Conservation (phyloP, 2,329 filamentous ascomycete species). For the Diatrype stigma region DNA sequence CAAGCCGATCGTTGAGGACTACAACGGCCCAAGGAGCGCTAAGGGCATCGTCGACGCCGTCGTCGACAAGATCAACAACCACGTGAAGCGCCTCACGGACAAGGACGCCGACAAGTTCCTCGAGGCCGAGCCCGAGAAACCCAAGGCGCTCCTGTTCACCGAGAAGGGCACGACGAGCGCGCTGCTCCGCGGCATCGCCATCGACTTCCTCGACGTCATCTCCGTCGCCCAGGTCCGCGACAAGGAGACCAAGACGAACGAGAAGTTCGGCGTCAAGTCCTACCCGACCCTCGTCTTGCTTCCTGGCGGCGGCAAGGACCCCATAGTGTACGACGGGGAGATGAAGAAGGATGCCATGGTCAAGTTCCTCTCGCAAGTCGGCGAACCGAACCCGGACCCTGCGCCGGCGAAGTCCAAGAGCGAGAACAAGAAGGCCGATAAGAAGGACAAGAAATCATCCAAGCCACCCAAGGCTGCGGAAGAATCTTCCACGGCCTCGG, state of each 20-base stretch:
- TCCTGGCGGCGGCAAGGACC: conserved; percentile 64
- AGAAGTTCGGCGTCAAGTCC: conserved; percentile 69
- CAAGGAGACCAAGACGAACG: conserved; percentile 69
- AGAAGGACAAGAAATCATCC: conserved; percentile 45
- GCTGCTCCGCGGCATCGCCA: conserved; percentile 76
- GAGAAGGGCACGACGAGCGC: conserved; percentile 87
- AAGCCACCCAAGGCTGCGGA: conserved; percentile 36
- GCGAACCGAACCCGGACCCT: conserved; percentile 71
- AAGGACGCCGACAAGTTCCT: conserved; percentile 76
- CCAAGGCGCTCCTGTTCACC: conserved; percentile 89
- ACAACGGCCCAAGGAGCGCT: conserved; percentile 78
- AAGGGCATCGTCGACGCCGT: conserved; percentile 85
- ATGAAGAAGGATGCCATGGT: conserved; percentile 80
- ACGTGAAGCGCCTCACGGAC: conserved; percentile 77
- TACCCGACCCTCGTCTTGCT: conserved; percentile 81
- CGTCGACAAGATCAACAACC: conserved; percentile 83
- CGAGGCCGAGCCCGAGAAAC: conserved; percentile 57
- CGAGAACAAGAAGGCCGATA: conserved; percentile 22
- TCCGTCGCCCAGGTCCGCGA: conserved; percentile 76
- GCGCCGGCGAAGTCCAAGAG: conserved; percentile 21
- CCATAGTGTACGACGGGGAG: conserved; percentile 73
- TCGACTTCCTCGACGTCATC: conserved; percentile 82
- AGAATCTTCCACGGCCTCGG: no score
- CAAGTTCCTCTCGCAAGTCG: conserved; percentile 76
- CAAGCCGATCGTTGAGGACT: conserved; percentile 82